Evolutionary conservation across 23 red algal species (phyloP).

Genomic region (Cyanidiococcus yangmingshanensis): DNA sequence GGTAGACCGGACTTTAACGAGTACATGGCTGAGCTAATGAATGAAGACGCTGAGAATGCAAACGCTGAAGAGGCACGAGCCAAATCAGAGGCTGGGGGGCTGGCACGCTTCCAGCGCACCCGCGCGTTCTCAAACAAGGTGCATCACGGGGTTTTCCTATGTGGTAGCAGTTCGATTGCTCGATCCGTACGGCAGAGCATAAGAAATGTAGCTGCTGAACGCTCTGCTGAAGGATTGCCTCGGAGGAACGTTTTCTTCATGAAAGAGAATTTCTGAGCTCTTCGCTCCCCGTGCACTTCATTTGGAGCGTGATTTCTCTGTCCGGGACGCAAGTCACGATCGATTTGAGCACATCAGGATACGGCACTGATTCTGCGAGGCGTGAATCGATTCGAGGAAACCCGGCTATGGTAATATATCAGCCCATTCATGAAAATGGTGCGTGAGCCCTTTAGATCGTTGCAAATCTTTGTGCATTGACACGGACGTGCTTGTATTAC

Average conservation of each 20-base stretch:
- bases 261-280: conserved; percentile 12
- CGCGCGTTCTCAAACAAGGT: conserved; percentile 16
- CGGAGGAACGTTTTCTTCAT: conserved; percentile 13
- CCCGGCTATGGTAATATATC: too few relatives aligned
- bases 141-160: conserved; percentile 5
- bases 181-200: conserved; percentile 1
- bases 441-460: too few relatives aligned
- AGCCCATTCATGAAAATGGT: too few relatives aligned
- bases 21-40: background rate
- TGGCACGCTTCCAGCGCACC: conserved; percentile 7
- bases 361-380: too few relatives aligned
- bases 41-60: background rate
- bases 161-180: background rate
- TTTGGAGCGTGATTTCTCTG: too few relatives aligned
- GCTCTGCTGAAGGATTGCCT: background rate
- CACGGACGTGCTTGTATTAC: too few relatives aligned
- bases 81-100: background rate
- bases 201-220: background rate
- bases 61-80: background rate
- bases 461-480: too few relatives aligned
- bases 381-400: too few relatives aligned
- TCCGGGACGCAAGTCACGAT: too few relatives aligned
- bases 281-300: too few relatives aligned
- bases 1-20: background rate
- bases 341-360: too few relatives aligned